phyloP scores from a whole-genome alignment of 768 basidiomycete genomes.

The Leccinum rimulosum region DNA sequence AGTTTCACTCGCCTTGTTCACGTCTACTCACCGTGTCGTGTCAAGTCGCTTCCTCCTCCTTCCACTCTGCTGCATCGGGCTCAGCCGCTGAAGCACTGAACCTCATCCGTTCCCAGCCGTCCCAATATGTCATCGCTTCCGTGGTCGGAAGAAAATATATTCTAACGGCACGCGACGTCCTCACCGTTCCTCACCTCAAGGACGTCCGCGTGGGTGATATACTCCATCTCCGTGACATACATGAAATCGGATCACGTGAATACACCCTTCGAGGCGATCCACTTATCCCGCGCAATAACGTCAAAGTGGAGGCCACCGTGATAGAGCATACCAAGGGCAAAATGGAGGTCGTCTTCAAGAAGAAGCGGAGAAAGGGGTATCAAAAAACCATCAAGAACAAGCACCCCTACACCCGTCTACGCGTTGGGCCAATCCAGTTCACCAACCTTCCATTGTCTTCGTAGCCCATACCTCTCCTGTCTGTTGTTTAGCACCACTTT shows the following conservation, averaged over 20 bases:
- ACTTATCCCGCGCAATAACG: constrained; percentile 57
- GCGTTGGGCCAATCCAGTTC: constrained; percentile 79
- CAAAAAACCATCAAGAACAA: constrained; percentile 92
- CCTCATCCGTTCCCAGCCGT: constrained; percentile 86
- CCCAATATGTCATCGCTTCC: constrained; percentile 87
- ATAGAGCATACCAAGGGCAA: constrained; percentile 95
- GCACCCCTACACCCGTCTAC: constrained; percentile 91
- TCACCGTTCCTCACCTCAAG: constrained; percentile 90
- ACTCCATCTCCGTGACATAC: constrained; percentile 77
- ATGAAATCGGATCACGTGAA: constrained; percentile 94
- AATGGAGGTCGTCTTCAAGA: constrained; percentile 92
- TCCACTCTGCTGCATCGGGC: constrained; percentile 34
- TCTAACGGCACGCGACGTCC: constrained; percentile 83
- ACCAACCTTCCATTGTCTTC: constrained; percentile 32
- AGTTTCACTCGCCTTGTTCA: neutral
- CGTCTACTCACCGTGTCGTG: constrained; percentile 4
- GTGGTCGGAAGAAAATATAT: constrained; percentile 88
- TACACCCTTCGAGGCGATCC: constrained; percentile 86
- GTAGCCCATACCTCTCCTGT: constrained; percentile 7
- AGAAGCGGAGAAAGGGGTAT: constrained; percentile 98
- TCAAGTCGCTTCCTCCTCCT: constrained; percentile 24
- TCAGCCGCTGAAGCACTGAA: constrained; percentile 61
- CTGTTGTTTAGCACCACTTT: neutral
- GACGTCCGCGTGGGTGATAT: constrained; percentile 84
- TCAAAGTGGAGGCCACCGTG: constrained; percentile 86